Evolutionary conservation across 2,329 filamentous ascomycete genomes (phyloP), one percentile per base, ranked within the genome.

Genomic region (Pyricularia sp.): DNA sequence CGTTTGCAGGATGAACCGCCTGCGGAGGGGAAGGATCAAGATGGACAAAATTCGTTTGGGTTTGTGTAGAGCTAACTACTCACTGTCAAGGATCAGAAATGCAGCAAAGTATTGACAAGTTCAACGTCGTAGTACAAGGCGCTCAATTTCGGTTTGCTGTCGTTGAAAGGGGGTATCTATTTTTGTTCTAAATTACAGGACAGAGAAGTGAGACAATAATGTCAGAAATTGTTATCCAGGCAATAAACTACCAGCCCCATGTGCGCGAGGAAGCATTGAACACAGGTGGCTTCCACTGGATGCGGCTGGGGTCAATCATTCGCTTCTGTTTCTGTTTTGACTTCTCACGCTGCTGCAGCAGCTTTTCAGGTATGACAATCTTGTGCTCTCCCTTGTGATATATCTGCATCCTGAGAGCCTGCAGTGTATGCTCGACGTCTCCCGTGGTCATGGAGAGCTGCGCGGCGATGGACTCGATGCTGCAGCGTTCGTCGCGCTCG

Each of bases 301-400:
- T 86, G 71, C 84, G 84, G 24, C 85, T 83, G 0, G 93, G 82
- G 67, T 96, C 89, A 68, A 99, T 93, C 60, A 83, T 78, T 65
- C 89, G 83, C 75, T 88, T 88, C 66, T 88, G 85, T 76, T 96
- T 97, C 64, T 84, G 73, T 76, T 89, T 92, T 69, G 90, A 85
- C 77, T 91, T 96, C 70, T 92, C 89, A 68, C 89, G 83, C 71
- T 90, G 86, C 74, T 88, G 83, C 65, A 97, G 81, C 63, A 96
- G 83, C 66, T 90, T 87, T 68, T 94, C 89, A 0, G 93, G 93
- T 35, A 99, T 82, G 28, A 97, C 91, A 70, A 99, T 90, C 74
- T 97, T 93, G 80, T 97, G 94, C 73, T 96, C 93, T 69, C 93
- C 93, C 80, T 96, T 96, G 71, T 93, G 91, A 73, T 97, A 97